Evolutionary conservation across 2,329 filamentous ascomycete genomes (phyloP), one percentile per base, ranked within the genome.

Genomic region (Fusarium napiforme): DNA sequence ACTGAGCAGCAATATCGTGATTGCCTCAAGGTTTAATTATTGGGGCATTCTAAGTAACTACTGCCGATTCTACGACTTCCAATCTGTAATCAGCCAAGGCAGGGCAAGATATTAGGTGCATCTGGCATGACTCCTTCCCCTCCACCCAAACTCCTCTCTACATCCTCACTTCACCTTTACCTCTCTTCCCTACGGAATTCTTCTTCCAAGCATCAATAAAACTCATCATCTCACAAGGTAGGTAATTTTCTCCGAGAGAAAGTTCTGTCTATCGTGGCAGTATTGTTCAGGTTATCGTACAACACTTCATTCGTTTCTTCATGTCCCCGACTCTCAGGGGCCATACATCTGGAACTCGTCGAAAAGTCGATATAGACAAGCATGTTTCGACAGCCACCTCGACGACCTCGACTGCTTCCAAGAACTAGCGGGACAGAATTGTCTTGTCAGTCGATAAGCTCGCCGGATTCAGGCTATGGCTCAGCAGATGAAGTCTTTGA

Each of bases 401-500:
- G 67, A 30, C 52, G 46, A 21, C 53, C 64, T 40, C 56, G 53
- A 42, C 57, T 45, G 37, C 36, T 47, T 60, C 71, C 56, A 61
- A 63, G 37, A 59, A 60, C 40, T 21, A 52, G 40, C 11, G 55
- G 62, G 26, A 39, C 37, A 43, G 62, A 60, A 23, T 52, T 47
- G 28, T 52, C 56, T 36, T 49, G 49, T 26, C 60, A 66, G 19
- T 40, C 58, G 16, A 19, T 57, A 32, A 80, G 75, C 50, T 75
- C 76, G 7, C 56, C 67, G 21, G 80, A 80, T 43, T 80, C 80
- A 23, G 79, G 77, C 21, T 82, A 82, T 55, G 67, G 70, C 39
- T 79, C 80, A 30, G 45, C 69, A 37, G 78, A 80, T 16, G 67
- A 72, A 28, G 71, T 70, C 6, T 60, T 68, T 28, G 53, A 52